Evolutionary conservation across 1,284 basidiomycete genomes (phyloP).

Genomic region (Cystobasidium pallidum): DNA sequence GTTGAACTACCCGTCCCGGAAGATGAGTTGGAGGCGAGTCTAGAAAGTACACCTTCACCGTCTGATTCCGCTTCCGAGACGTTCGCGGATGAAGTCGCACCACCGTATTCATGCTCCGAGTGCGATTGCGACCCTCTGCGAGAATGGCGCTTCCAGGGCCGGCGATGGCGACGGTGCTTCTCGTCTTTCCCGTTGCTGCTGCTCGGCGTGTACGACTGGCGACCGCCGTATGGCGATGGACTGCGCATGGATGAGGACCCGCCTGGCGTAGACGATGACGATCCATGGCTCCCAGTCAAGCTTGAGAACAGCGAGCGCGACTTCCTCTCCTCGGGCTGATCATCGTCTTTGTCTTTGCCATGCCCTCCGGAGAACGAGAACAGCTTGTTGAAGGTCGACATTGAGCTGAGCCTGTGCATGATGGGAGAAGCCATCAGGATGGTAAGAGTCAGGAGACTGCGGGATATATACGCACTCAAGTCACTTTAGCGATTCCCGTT

Average conservation of each 20-base stretch:
- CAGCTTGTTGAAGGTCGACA: conserved; percentile 20
- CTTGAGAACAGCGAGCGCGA: conserved; percentile 27
- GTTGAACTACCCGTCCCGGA: neutral
- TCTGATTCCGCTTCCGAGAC: conserved; percentile 20
- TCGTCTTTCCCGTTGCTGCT: neutral
- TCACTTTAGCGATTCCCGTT: neutral
- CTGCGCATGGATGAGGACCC: neutral
- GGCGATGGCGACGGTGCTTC: neutral
- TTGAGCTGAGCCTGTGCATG: conserved; percentile 24
- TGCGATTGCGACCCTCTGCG: conserved; percentile 8
- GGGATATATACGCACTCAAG: neutral
- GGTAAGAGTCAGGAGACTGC: neutral
- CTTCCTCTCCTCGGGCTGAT: conserved; percentile 14
- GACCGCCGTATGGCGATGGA: conserved; percentile 23
- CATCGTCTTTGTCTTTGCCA: conserved; percentile 10
- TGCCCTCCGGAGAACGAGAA: conserved; percentile 21
- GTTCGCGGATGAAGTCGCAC: conserved; percentile 17
- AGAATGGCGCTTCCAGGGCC: neutral
- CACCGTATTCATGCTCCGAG: conserved; percentile 6
- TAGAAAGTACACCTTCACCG: conserved; percentile 6
- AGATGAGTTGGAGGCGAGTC: conserved; percentile 12
- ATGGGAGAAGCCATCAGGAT: neutral
- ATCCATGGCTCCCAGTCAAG: neutral
- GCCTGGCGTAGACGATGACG: neutral
- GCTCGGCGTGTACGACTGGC: neutral